These are phyloP conservation scores for Scedosporium aurantiacum DNA, from an alignment of 2,329 filamentous ascomycete genomes.

Conservation along the genomic window DNA sequence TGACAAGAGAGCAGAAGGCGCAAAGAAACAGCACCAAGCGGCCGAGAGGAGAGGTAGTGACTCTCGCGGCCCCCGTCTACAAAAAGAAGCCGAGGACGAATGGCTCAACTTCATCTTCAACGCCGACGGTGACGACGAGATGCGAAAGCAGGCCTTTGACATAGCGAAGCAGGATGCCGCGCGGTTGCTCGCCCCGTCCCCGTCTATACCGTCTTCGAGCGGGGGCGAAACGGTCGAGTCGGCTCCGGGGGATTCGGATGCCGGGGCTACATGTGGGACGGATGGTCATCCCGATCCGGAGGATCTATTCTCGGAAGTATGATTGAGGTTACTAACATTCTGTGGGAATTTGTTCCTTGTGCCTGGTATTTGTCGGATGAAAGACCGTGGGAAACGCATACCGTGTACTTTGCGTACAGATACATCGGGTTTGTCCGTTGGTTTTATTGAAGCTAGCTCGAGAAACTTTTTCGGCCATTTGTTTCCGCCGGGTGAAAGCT, in stretches of 20 bases:
- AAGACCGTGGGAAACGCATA: no score
- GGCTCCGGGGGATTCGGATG: neutral
- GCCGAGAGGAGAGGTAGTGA: no score
- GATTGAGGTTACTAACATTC: no score
- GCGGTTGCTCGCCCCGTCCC: neutral
- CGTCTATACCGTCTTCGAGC: neutral
- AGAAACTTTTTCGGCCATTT: no score
- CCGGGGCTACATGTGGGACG: neutral
- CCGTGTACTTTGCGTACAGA: no score
- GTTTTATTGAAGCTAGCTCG: no score
- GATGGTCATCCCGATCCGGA: neutral
- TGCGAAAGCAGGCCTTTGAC: neutral
- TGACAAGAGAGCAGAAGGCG: no score
- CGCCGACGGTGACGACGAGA: neutral
- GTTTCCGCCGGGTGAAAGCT: no score
- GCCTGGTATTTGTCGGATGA: no score
- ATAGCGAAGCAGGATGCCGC: neutral
- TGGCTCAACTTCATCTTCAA: conserved; percentile 3
- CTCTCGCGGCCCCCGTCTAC: no score
- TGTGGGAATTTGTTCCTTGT: neutral
- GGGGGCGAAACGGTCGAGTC: neutral
- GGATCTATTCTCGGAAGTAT: neutral
- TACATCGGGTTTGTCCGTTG: no score
- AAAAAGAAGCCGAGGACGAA: neutral
- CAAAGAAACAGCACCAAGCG: no score